Conservation (phyloP, 345 rosid genomes). For the Cardamine occulta region DNA sequence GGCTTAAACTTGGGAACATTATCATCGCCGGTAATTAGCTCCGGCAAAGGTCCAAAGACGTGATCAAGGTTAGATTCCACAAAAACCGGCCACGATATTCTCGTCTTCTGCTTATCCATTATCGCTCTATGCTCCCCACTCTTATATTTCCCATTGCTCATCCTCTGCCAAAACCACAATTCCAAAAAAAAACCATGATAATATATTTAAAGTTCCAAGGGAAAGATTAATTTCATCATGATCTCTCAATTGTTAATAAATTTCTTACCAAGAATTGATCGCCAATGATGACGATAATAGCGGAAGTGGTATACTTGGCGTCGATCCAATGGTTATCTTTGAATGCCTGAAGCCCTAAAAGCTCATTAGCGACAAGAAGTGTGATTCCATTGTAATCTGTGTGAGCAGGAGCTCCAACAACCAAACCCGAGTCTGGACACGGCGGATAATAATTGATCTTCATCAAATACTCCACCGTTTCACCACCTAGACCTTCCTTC, state of each 20-base stretch:
- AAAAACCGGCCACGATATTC: slow-evolving; percentile 92
- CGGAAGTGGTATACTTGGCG: slow-evolving; percentile 52
- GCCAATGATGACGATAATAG: slow-evolving; percentile 63
- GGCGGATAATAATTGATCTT: slow-evolving; percentile 79
- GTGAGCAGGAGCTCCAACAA: slow-evolving; percentile 66
- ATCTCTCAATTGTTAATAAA: not conserved
- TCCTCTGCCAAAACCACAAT: slow-evolving; percentile 46
- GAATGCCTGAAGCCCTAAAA: slow-evolving; percentile 67
- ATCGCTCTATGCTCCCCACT: slow-evolving; percentile 61
- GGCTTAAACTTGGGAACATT: slow-evolving; percentile 58
- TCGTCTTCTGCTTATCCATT: slow-evolving; percentile 53
- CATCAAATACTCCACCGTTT: slow-evolving; percentile 54
- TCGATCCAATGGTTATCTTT: slow-evolving; percentile 63
- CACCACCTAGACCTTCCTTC: slow-evolving; percentile 62
- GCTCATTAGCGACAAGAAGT: slow-evolving; percentile 65
- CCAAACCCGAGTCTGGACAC: slow-evolving; percentile 60
- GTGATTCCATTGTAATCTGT: slow-evolving; percentile 65
- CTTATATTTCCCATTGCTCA: slow-evolving; percentile 71
- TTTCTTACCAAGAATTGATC: slow-evolving; percentile 62
- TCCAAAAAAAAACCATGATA: not conserved
- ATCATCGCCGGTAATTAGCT: slow-evolving; percentile 44
- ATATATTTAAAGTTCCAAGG: too few species aligned
- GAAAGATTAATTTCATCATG: not conserved
- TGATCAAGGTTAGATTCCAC: slow-evolving; percentile 64
- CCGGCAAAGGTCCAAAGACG: slow-evolving; percentile 59